Conservation (phyloP, 257 asterid species). For the Forsythia suspensa region DNA sequence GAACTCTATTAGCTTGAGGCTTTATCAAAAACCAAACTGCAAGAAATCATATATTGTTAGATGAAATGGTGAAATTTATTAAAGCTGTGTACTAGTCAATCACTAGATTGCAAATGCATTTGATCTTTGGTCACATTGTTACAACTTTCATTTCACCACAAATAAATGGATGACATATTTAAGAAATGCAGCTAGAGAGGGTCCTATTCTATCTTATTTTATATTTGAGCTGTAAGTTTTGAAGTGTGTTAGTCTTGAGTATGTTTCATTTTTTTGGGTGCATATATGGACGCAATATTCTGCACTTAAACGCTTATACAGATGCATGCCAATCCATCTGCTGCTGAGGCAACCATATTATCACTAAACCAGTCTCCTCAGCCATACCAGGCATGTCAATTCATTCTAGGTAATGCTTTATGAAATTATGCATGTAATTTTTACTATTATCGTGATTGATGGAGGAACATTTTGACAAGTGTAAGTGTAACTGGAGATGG, state of each 20-base stretch:
- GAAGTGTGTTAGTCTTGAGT: slow-evolving; percentile 13
- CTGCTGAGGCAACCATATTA: slow-evolving; percentile 81
- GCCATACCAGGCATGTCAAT: slow-evolving; percentile 86
- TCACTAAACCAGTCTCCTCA: slow-evolving; percentile 73
- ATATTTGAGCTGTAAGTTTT: slow-evolving; percentile 9
- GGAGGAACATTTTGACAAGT: slow-evolving; percentile 8
- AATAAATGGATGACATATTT: slow-evolving; percentile 11
- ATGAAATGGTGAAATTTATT: neutral
- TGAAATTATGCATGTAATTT: slow-evolving; percentile 12
- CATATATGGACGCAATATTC: slow-evolving; percentile 26
- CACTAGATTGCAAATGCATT: slow-evolving; percentile 16
- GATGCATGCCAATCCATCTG: slow-evolving; percentile 82
- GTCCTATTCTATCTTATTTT: neutral
- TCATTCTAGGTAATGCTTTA: slow-evolving; percentile 72
- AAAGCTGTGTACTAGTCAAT: neutral
- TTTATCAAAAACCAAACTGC: neutral
- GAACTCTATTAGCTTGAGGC: neutral
- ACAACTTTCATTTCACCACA: slow-evolving; percentile 5
- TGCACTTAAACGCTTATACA: slow-evolving; percentile 39
- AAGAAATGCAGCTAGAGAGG: neutral
- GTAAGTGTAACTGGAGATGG: slow-evolving; percentile 8
- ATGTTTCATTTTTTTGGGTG: slow-evolving; percentile 26
- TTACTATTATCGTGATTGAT: slow-evolving; percentile 3
- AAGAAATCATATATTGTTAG: neutral
- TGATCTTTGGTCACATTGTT: neutral